Evolutionary conservation across 371 early-diverging fungal species (phyloP), one percentile per base, ranked within the genome.

Genomic region (Rhizomucor miehei): DNA sequence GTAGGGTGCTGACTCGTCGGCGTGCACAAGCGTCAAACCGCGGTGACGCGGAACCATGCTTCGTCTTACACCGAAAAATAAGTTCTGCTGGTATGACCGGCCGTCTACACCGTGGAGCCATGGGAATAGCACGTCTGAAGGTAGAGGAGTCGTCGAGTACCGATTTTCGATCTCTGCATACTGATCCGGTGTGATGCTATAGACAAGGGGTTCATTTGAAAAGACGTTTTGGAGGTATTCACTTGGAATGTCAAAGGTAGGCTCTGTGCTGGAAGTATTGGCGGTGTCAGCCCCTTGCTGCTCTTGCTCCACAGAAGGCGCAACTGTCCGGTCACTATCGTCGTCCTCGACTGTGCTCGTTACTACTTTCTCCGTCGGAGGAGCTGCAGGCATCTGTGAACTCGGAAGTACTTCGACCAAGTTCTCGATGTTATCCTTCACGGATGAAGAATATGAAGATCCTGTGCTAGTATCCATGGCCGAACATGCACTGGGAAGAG

Each of bases 101-200:
- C 86, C 86, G 43, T 83, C 80, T 6, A 85, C 80, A 20, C 84
- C 86, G 59, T 85, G 86, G 0, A 85, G 65, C 86, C 86, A 85
- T 3, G 86, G 86, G 66, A 85, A 85, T 40, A 85, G 61, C 16
- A 79, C 66, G 38, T 80, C 70, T 21, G 75, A 66, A 5, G 86
- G 86, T 34, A 83, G 52, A 1, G 81, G 80, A 4, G 71, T 64
- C 1, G 65, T 51, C 36, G 65, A 52, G 49, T 79, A 83, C 2
- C 11, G 12, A 2, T 46, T 38, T 14, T 65, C 44, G 2, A 64
- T 39, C 3, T 45, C 8, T 10, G 16, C 29, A 54, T 57, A 69
- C 29, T 60, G 62, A 4, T 55, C 53, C 10, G 61, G 59, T 24
- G 62, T 44, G 16, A 64, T 62, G 20, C 48, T 51, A 48, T 62